A percentile compares a stretch with the other conserved stretches of the same genome.
phyloP scores from a whole-genome alignment of 2,329 filamentous ascomycete species.

The Teratosphaeria pseudoeucalypti region DNA sequence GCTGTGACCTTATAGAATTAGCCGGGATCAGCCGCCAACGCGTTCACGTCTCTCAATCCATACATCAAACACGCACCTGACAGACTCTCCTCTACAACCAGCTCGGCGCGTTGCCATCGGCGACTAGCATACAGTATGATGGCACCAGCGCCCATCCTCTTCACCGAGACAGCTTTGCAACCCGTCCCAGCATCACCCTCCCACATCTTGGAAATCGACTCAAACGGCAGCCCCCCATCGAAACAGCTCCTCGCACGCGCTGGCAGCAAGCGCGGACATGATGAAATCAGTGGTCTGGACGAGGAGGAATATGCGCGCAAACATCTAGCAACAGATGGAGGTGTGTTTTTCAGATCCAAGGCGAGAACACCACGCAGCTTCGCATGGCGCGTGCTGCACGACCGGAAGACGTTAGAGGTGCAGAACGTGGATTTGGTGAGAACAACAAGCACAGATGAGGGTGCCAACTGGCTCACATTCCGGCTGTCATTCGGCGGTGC shows the following conservation, averaged over 20 bases:
- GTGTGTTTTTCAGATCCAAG: constrained; percentile 73
- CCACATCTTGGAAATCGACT: constrained; percentile 56
- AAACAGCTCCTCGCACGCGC: constrained; percentile 30
- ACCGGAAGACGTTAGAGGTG: constrained; percentile 69
- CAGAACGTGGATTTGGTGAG: constrained; percentile 70
- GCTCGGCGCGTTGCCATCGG: neutral
- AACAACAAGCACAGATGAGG: constrained; percentile 29
- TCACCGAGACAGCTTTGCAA: constrained; percentile 19
- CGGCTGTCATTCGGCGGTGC: constrained; percentile 72
- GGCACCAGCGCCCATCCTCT: constrained; percentile 13
- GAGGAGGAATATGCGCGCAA: constrained; percentile 63
- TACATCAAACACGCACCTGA: neutral
- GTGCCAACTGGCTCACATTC: constrained; percentile 52
- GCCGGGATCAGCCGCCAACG: neutral
- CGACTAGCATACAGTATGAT: constrained; percentile 2
- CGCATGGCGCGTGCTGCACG: constrained; percentile 80
- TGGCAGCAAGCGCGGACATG: constrained; percentile 25
- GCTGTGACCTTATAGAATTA: neutral
- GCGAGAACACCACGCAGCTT: constrained; percentile 72
- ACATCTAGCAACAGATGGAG: constrained; percentile 66
- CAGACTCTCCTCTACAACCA: neutral
- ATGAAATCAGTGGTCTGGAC: constrained; percentile 44
- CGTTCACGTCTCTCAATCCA: constrained; percentile 2
- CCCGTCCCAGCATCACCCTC: constrained; percentile 23
- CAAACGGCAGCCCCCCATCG: constrained; percentile 48